These are phyloP conservation scores for Cryptosporidium muris DNA, from an alignment of 169 alveolate genomes.

Conservation along the genomic window DNA sequence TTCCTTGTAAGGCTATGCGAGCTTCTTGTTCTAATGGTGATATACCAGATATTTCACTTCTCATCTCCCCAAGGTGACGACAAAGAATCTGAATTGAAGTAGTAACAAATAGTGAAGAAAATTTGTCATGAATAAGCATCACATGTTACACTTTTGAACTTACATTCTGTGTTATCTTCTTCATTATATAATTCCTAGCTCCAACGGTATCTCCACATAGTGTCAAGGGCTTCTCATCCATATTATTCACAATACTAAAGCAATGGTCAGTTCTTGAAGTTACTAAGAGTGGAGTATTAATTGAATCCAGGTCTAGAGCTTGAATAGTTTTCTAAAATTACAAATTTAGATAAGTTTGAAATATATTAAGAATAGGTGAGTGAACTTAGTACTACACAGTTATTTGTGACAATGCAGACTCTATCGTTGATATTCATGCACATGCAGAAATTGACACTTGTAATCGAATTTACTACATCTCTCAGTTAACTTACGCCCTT, in stretches of 20 bases:
- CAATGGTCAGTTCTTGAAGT: constrained; percentile 67
- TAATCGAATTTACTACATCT: not conserved
- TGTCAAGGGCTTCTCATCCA: constrained; percentile 22
- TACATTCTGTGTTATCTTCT: constrained; percentile 62
- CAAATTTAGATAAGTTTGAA: no score
- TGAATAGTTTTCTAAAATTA: constrained; percentile 31
- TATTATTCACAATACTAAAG: constrained; percentile 31
- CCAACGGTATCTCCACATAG: constrained; percentile 61
- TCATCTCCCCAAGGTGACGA: constrained; percentile 49
- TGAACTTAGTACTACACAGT: no score
- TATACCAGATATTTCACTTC: constrained; percentile 59
- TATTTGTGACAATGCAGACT: no score
- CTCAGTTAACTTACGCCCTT: constrained; percentile 51
- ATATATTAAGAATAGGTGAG: no score
- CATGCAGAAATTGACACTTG: not conserved
- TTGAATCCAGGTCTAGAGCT: constrained; percentile 20
- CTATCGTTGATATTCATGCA: no score
- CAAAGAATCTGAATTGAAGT: constrained; percentile 29
- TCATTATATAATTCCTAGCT: constrained; percentile 68
- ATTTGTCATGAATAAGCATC: not conserved
- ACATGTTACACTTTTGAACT: not conserved
- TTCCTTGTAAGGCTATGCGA: constrained; percentile 53
- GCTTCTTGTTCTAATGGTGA: constrained; percentile 69
- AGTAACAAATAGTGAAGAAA: not conserved
- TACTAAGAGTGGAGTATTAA: constrained; percentile 40